Base-by-base conservation (phyloP, 1,139 yeast genomes). In the Lizanozyma gosingica region DNA sequence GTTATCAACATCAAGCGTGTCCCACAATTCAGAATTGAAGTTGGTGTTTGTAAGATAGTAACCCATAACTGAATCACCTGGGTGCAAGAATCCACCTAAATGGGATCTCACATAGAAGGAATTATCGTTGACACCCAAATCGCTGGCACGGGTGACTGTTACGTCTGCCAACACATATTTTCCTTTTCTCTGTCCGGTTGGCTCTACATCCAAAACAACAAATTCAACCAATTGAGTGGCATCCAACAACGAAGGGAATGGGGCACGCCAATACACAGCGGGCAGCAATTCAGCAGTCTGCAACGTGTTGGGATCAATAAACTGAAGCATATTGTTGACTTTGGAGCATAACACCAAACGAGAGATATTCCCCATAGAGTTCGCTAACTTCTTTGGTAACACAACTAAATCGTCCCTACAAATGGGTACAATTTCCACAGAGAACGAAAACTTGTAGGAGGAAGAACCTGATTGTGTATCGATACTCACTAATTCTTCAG, bases 361-460 rank as follows among this genome's bases (percentile, higher is more conserved):
- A 18, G 90, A 67, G 43, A 92, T 84, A 57, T 84, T 83, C 46
- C 97, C 95, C 67, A 88, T 60, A 14, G 87, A 76, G 49, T 80
- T 78, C 3, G 99, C 98, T 47, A 92, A 62, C 51, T 80, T 80
- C 54, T 79, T 77, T 27, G 98, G 98, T 47, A 94, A 70, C 37
- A 90, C 84, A 29, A 94, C 95, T 51, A 94, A 73, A 57, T 94
- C 98, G 58, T 92, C 99, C 60, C 94, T 83, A 74, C 98, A 94
- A 39, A 94, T 80, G n/a, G 98, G 98, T 2, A 87, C 95, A 50
- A 92, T 80, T 64, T 92, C 99, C 35, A 90, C 86, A 14, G 97
- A 88, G 57, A 73, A 90, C 8, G 97, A 76, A 59, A 92, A 94
- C 63, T 92, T 92, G 67, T 87, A 92, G 44, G 81, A 77, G 33